Evolutionary conservation across 345 rosid genomes (phyloP).

Genomic region (Gossypium rotundifolium): DNA sequence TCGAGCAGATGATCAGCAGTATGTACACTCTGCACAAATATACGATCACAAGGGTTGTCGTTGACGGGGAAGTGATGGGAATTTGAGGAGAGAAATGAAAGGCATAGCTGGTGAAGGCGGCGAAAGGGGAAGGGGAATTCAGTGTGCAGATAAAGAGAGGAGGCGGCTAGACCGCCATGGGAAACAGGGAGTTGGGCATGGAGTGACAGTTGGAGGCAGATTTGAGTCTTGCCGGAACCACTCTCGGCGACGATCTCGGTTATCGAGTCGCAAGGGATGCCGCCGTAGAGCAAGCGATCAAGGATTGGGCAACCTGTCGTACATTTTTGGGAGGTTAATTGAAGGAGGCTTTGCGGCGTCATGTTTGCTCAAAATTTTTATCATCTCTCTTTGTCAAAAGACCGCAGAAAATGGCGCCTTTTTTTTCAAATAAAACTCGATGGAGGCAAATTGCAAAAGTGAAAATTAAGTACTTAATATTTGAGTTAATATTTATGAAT

Average conservation of each 20-base stretch:
- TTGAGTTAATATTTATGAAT: too few relatives aligned
- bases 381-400: background rate
- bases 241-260: conserved; percentile 84
- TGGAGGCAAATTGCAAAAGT: background rate
- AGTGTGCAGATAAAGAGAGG: conserved; percentile 69
- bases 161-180: conserved; percentile 64
- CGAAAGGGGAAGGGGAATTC: conserved; percentile 75
- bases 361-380: background rate
- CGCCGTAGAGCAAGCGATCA: conserved; percentile 64
- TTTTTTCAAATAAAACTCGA: background rate
- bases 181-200: conserved; percentile 69
- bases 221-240: conserved; percentile 80
- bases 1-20: conserved; percentile 69
- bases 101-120: conserved; percentile 63
- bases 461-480: too few relatives aligned
- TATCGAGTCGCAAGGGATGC: conserved; percentile 66
- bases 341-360: conserved; percentile 42
- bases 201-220: conserved; percentile 82
- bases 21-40: conserved; percentile 56
- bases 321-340: conserved; percentile 34
- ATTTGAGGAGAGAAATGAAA: conserved; percentile 32
- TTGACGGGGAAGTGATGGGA: conserved; percentile 16
- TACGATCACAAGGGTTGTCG: conserved; percentile 47
- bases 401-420: background rate
- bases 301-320: conserved; percentile 58